These are phyloP conservation scores for Leccinum incarnatum DNA, from an alignment of 768 basidiomycete species.

Conservation along the genomic window DNA sequence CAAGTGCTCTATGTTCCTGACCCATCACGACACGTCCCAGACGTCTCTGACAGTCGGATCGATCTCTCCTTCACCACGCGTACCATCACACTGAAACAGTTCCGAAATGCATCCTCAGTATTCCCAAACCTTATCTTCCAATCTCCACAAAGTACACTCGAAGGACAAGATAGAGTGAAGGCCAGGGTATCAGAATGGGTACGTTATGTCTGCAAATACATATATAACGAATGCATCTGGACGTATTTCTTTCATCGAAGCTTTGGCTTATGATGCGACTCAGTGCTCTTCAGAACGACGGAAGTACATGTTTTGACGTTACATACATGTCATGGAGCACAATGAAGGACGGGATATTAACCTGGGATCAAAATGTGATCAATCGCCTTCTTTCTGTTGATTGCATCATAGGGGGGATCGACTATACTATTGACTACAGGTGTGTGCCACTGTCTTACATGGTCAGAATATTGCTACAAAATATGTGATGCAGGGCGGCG, in stretches of 20 bases:
- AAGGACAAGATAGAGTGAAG: neutral
- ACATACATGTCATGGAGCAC: neutral
- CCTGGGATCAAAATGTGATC: neutral
- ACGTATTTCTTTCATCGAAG: neutral
- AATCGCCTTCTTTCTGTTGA: neutral
- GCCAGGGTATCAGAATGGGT: neutral
- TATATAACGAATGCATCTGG: no score
- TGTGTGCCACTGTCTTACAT: neutral
- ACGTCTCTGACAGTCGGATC: no score
- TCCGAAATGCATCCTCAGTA: no score
- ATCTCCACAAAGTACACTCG: neutral
- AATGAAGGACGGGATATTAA: neutral
- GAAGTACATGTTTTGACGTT: neutral
- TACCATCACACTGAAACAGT: no score
- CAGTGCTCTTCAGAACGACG: no score
- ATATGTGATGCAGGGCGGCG: no score
- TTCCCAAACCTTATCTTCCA: neutral
- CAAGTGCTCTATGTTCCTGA: neutral
- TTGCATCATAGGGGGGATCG: neutral
- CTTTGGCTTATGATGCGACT: neutral
- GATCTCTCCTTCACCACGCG: no score
- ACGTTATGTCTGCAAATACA: neutral
- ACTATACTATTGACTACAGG: neutral
- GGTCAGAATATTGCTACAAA: no score
- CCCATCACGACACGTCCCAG: neutral